Evolutionary conservation across 1,284 basidiomycete species (phyloP).

Genomic region (Cryptococcus sp.): DNA sequence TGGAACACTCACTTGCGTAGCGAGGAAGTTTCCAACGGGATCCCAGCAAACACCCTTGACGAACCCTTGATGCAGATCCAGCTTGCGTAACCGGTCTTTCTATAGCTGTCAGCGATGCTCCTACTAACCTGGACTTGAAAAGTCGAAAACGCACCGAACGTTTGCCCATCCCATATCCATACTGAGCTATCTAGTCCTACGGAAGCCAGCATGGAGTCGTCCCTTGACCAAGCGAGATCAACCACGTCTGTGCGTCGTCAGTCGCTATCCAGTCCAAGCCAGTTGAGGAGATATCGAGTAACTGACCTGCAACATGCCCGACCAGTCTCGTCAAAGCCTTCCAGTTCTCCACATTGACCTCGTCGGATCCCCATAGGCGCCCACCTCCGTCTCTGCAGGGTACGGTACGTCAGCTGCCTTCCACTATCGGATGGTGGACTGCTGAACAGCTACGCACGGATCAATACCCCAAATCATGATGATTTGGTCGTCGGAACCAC

Average conservation of each 20-base stretch:
- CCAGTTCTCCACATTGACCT: conserved; percentile 97
- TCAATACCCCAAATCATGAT: conserved; percentile 98
- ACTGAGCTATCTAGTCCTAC: conserved; percentile 91
- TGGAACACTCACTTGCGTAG: conserved; percentile 62
- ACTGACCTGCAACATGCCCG: conserved; percentile 85
- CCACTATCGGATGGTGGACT: not conserved
- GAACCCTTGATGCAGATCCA: conserved; percentile 91
- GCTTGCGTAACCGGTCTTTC: conserved; percentile 73
- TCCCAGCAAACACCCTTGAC: conserved; percentile 99
- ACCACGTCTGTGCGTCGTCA: conserved; percentile 70
- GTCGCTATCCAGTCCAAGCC: conserved; percentile 10
- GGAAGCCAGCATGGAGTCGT: conserved; percentile 87
- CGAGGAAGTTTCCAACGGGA: conserved; percentile 92
- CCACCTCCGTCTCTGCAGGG: conserved; percentile 68
- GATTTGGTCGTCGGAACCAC: conserved; percentile 93
- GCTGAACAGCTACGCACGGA: conserved; percentile 65
- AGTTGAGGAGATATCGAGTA: conserved; percentile 5
- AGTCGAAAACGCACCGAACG: conserved; percentile 63
- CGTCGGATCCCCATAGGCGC: conserved; percentile 87
- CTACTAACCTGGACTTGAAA: not conserved
- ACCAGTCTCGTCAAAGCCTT: conserved; percentile 87
- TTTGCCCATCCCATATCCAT: conserved; percentile 88
- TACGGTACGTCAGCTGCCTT: not conserved
- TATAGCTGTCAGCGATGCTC: conserved; percentile 4
- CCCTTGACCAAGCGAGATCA: conserved; percentile 92